These are phyloP conservation scores for Mucor piriformis DNA, from an alignment of 371 early-diverging fungal genomes.

Conservation along the genomic window DNA sequence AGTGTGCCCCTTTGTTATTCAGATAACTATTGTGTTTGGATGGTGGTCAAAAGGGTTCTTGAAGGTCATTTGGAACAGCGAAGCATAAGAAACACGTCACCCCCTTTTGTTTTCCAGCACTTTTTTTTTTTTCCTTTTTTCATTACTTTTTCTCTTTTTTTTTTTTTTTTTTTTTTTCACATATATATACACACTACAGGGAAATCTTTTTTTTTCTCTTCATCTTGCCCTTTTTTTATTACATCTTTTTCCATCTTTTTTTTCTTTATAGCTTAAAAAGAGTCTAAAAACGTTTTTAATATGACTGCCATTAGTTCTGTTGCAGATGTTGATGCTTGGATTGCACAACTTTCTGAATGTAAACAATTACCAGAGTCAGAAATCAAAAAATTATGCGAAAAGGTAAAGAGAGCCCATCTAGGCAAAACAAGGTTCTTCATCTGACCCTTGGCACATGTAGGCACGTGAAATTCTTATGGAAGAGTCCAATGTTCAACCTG, in stretches of 20 bases:
- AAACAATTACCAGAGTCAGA: constrained; percentile 91
- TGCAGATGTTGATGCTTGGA: constrained; percentile 83
- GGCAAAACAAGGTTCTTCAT: not conserved
- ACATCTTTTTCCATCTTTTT: too few relatives aligned
- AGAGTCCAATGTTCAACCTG: constrained; percentile 96
- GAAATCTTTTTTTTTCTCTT: too few relatives aligned
- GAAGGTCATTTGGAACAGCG: too few relatives aligned
- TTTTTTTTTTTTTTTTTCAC: not conserved
- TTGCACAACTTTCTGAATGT: constrained; percentile 86
- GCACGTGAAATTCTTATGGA: constrained; percentile 92
- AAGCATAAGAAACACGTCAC: too few relatives aligned
- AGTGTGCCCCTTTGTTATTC: too few relatives aligned
- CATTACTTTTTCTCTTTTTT: not conserved
- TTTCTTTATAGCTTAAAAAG: not conserved
- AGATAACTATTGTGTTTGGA: too few relatives aligned
- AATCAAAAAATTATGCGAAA: constrained; percentile 96
- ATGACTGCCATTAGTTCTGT: constrained; percentile 52
- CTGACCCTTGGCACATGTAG: constrained; percentile 36
- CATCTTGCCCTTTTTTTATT: too few relatives aligned
- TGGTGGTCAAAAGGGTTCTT: too few relatives aligned
- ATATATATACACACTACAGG: too few relatives aligned
- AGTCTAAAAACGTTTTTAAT: not conserved
- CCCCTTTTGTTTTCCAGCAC: not conserved
- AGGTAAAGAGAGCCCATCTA: constrained; percentile 49
- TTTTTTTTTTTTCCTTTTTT: not conserved